These are phyloP conservation scores for Harrya chromipes DNA, from an alignment of 768 basidiomycete species.

Conservation along the genomic window DNA sequence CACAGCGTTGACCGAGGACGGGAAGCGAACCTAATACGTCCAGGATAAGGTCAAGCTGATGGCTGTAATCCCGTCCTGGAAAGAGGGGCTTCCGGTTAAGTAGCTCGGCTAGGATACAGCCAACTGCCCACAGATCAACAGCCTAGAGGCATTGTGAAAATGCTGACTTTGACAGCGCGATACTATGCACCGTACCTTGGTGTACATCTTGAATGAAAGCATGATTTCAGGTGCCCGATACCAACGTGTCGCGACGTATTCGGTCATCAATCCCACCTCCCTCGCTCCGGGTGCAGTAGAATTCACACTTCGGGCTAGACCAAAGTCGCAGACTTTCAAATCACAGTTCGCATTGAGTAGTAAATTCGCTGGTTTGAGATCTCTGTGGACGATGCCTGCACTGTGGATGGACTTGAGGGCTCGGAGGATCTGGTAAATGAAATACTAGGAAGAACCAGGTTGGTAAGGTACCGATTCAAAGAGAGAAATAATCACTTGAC, in stretches of 20 bases:
- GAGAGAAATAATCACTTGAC: conserved; percentile 48
- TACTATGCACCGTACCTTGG: conserved; percentile 44
- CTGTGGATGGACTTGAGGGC: conserved; percentile 89
- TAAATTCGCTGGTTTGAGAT: conserved; percentile 84
- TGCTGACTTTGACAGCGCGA: conserved; percentile 7
- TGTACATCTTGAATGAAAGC: conserved; percentile 90
- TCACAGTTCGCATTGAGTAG: conserved; percentile 89
- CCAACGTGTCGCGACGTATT: conserved; percentile 91
- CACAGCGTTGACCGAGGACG: background rate
- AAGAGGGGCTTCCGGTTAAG: conserved; percentile 79
- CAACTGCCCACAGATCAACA: conserved; percentile 75
- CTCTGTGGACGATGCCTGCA: conserved; percentile 76
- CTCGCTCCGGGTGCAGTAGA: conserved; percentile 50
- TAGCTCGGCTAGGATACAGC: conserved; percentile 79
- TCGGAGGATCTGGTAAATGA: conserved; percentile 80
- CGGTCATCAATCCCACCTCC: conserved; percentile 70
- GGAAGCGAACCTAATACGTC: conserved; percentile 66
- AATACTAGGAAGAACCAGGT: conserved; percentile 48
- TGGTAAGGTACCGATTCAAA: background rate
- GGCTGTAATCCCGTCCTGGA: conserved; percentile 83
- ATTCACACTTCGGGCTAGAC: conserved; percentile 68
- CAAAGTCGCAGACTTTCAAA: conserved; percentile 88
- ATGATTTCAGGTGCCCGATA: conserved; percentile 94
- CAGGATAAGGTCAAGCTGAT: conserved; percentile 84
- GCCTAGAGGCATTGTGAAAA: conserved; percentile 35